Evolutionary conservation across 352 stramenopile genomes (phyloP).

Genomic region (Blastocystis sp.): DNA sequence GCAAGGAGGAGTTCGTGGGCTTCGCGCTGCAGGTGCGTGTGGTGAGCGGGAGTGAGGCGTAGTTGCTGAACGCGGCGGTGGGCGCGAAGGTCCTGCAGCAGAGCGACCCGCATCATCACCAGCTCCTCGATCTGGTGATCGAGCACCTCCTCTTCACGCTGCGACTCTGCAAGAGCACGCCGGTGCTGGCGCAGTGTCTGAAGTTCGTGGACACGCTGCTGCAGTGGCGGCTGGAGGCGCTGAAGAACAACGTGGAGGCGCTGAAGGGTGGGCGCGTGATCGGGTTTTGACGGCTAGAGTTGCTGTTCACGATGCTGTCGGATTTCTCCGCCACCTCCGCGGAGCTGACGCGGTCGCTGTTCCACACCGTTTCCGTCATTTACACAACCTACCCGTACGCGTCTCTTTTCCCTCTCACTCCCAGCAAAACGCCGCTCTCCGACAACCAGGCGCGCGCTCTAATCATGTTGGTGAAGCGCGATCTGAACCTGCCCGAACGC

Average conservation of each 20-base stretch:
- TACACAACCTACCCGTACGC: not conserved
- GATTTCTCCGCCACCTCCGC: conserved; percentile 39
- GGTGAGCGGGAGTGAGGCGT: not conserved
- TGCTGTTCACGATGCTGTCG: conserved; percentile 32
- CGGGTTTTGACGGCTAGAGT: not conserved
- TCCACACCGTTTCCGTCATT: conserved; percentile 34
- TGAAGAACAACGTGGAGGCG: conserved; percentile 31
- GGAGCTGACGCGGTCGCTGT: conserved; percentile 42
- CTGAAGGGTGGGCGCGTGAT: not conserved
- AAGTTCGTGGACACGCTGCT: conserved; percentile 28
- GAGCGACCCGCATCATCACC: not conserved
- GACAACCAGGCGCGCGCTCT: conserved; percentile 73
- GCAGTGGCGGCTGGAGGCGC: conserved; percentile 1
- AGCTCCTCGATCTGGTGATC: not conserved
- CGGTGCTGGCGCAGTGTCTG: conserved; percentile 3
- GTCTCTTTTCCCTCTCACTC: not conserved
- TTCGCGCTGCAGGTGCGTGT: conserved; percentile 17
- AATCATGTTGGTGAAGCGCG: conserved; percentile 80
- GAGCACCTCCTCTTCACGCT: conserved; percentile 33
- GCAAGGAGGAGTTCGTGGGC: conserved; percentile 49
- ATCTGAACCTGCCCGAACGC: conserved; percentile 81
- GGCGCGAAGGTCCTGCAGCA: conserved; percentile 1
- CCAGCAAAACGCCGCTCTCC: conserved; percentile 15
- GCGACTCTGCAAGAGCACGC: not conserved
- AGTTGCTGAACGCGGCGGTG: conserved; percentile 29